Base-by-base conservation (phyloP, 441 rosid genomes). In the Mallotus japonicus region DNA sequence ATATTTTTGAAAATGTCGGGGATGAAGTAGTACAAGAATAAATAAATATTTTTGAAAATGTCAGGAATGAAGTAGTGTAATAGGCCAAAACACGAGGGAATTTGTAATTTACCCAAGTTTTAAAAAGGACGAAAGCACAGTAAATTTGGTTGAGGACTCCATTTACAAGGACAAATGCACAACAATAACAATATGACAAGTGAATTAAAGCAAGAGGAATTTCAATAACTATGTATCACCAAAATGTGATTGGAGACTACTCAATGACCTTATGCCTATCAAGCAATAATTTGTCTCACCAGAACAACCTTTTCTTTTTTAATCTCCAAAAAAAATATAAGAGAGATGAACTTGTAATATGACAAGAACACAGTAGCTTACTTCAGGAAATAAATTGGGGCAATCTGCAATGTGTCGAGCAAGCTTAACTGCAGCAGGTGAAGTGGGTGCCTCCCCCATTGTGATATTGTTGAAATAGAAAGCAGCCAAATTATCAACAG, bases 401-500 rank as follows among this genome's bases (percentile, higher is more conserved):
- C 96, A 92, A 62, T 96, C 98, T 19, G 87, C 87, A 83, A 96
- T 84, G 77, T 87, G 95, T 78, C 89, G 95, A 34, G 93, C 90
- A 63, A 96, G 96, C 80, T 84, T 86, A 65, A 87, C 75, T 61
- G 96, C 84, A 79, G 96, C 85, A 8, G 97, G 90, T 73, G 87
- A 82, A 76, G 85, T 72, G 56, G 98, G 87, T 50, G 93, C 87
- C 83, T 96, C 98, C 46, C 98, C 98, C 91, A 93, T 83, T 20
- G 92, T 92, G 74, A 96, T 91, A 86, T 93, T 90, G 84, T 91
- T 92, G 82, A 96, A 93, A 83, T 93, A 93, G 76, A 81, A 93
- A 76, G 95, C 86, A 77, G 98, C 96, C 87, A 96, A 87, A 85
- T 92, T 93, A 82, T 96, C 99, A 66, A 92, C 95, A 69, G 97